phyloP scores from a whole-genome alignment of 129 eudicot species.

The Tagetes patula region DNA sequence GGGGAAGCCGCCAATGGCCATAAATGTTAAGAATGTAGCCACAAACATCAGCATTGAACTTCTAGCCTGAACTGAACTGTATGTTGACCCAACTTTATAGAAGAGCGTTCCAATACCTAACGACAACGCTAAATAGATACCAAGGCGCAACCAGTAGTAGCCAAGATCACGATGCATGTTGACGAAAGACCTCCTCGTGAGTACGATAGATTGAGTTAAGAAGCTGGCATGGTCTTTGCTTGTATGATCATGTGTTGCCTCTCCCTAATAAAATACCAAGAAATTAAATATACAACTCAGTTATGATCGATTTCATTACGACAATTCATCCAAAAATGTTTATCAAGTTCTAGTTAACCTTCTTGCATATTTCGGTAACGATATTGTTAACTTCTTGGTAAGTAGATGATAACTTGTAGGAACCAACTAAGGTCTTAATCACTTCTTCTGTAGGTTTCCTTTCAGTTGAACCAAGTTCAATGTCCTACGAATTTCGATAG shows the following conservation, averaged over 20 bases:
- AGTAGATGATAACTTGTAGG: conserved; percentile 51
- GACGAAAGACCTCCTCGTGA: conserved; percentile 54
- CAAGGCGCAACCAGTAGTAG: conserved; percentile 69
- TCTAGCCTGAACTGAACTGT: conserved; percentile 69
- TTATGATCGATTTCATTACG: too few species aligned
- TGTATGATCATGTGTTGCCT: conserved; percentile 23
- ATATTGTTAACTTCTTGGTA: conserved; percentile 36
- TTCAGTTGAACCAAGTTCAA: conserved; percentile 47
- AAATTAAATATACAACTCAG: not conserved
- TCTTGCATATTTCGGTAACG: conserved; percentile 43
- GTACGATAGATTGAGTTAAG: conserved; percentile 52
- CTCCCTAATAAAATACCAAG: conserved; percentile 21
- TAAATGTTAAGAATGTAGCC: conserved; percentile 66
- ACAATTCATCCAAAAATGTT: too few species aligned
- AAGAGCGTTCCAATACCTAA: conserved; percentile 57
- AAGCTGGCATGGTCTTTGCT: conserved; percentile 51
- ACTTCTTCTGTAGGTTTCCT: conserved; percentile 43
- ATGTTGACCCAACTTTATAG: conserved; percentile 45
- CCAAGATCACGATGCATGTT: conserved; percentile 72
- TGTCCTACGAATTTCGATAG: conserved; percentile 39
- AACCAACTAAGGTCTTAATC: conserved; percentile 38
- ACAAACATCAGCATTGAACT: conserved; percentile 77
- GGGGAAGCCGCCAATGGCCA: conserved; percentile 91
- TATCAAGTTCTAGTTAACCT: conserved; percentile 35
- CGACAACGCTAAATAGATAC: conserved; percentile 46